Percentiles rank a stretch among this genome's conserved stretches.
phyloP scores from a whole-genome alignment of 2,329 filamentous ascomycete genomes.

The Diaporthe sp. region DNA sequence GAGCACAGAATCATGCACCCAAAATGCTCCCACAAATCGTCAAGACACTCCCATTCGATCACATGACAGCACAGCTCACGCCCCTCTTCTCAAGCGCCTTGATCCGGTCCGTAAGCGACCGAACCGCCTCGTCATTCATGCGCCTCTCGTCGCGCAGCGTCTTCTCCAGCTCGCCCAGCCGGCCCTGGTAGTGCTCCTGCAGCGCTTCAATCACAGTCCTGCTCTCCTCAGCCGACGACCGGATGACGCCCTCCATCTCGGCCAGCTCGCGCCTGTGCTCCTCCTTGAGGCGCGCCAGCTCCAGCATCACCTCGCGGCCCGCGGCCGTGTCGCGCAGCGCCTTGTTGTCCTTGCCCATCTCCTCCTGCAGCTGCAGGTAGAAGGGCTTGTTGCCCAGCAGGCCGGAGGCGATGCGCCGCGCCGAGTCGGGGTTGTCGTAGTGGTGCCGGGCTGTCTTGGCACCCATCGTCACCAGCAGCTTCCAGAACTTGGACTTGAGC shows the following conservation, averaged over 20 bases:
- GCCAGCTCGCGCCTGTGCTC: slow-evolving; percentile 70
- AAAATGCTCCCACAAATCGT: not conserved
- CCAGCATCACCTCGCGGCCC: slow-evolving; percentile 68
- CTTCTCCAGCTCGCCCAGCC: slow-evolving; percentile 44
- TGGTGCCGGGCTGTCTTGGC: slow-evolving; percentile 44
- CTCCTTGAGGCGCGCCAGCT: slow-evolving; percentile 67
- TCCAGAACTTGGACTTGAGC: slow-evolving; percentile 54
- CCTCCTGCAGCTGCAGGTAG: slow-evolving; percentile 76
- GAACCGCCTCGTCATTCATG: slow-evolving; percentile 45
- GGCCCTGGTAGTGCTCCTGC: slow-evolving; percentile 44
- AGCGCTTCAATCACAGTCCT: slow-evolving; percentile 44
- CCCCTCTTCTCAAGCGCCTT: slow-evolving; percentile 42
- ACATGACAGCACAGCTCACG: slow-evolving; percentile 46
- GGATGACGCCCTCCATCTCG: slow-evolving; percentile 63
- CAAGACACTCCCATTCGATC: not conserved
- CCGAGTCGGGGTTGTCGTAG: slow-evolving; percentile 38
- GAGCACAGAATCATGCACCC: not conserved
- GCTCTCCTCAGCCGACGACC: slow-evolving; percentile 45
- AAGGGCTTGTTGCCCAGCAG: slow-evolving; percentile 72
- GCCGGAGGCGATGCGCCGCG: slow-evolving; percentile 40
- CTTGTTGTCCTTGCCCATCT: slow-evolving; percentile 70
- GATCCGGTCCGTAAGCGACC: slow-evolving; percentile 44
- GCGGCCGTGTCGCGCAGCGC: slow-evolving; percentile 59
- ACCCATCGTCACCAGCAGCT: slow-evolving; percentile 50
- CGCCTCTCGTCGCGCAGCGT: slow-evolving; percentile 45